These are phyloP conservation scores for Fusarium buharicum DNA, from an alignment of 2,329 filamentous ascomycete species.

Conservation along the genomic window DNA sequence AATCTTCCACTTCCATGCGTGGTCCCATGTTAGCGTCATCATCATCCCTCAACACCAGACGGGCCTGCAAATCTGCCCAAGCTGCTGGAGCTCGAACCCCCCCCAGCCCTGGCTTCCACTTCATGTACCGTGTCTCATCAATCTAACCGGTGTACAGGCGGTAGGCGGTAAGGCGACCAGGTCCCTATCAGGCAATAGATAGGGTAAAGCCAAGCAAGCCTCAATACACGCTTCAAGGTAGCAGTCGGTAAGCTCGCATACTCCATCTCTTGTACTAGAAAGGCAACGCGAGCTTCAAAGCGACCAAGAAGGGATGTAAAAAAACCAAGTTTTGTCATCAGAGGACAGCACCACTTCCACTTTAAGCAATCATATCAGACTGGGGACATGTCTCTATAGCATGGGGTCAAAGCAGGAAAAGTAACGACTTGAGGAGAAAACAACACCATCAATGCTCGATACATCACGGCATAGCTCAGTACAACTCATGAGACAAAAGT, in stretches of 20 bases:
- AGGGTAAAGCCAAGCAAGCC: not conserved
- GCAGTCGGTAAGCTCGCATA: constrained; percentile 28
- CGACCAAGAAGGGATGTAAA: constrained; percentile 9
- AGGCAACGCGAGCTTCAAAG: constrained; percentile 19
- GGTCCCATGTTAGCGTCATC: constrained; percentile 45
- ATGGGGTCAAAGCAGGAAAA: constrained; percentile 24
- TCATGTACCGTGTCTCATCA: constrained; percentile 12
- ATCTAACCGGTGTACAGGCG: constrained; percentile 19
- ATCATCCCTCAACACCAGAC: constrained; percentile 40
- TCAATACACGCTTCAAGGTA: constrained; percentile 19
- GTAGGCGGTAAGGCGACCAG: constrained; percentile 23
- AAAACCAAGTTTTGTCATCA: constrained; percentile 23
- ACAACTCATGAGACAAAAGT: constrained; percentile 30
- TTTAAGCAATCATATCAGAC: constrained; percentile 19
- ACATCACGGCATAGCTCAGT: constrained; percentile 22
- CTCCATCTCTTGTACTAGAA: constrained; percentile 18
- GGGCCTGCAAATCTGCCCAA: constrained; percentile 33
- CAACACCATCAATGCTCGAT: constrained; percentile 29
- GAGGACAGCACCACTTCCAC: constrained; percentile 19
- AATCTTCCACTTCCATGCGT: constrained; percentile 36
- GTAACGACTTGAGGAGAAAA: constrained; percentile 19
- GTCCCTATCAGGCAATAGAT: constrained; percentile 15
- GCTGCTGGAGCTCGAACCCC: constrained; percentile 17
- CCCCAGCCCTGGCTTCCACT: not conserved
- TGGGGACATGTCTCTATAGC: not conserved